These are phyloP conservation scores for Silybum marianum DNA, from an alignment of 129 eudicot species.

Conservation along the genomic window DNA sequence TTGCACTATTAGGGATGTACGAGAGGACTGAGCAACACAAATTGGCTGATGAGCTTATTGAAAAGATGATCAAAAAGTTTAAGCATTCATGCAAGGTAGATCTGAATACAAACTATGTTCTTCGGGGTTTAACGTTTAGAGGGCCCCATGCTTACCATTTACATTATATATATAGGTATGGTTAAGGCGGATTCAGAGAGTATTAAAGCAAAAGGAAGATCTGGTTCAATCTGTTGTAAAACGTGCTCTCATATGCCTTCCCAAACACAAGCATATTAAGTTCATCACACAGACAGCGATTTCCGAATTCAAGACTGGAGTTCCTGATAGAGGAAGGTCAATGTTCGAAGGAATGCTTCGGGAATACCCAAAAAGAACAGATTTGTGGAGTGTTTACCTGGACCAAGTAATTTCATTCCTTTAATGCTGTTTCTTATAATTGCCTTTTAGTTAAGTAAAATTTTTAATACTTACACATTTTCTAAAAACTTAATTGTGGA, in stretches of 20 bases:
- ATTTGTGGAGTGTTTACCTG: slow-evolving; percentile 85
- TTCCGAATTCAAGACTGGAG: slow-evolving; percentile 76
- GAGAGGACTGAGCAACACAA: slow-evolving; percentile 76
- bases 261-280: slow-evolving; percentile 75
- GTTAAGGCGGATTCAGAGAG: slow-evolving; percentile 70
- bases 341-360: slow-evolving; percentile 84
- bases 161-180: slow-evolving; percentile 55
- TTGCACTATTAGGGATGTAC: slow-evolving; percentile 77
- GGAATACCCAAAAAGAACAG: slow-evolving; percentile 88
- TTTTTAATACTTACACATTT: not conserved
- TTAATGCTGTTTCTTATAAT: not conserved
- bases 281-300: slow-evolving; percentile 75
- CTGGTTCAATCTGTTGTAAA: slow-evolving; percentile 56
- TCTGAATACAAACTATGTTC: not conserved
- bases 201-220: slow-evolving; percentile 66
- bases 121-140: not conserved
- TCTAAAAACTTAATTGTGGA: not conserved
- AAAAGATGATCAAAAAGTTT: slow-evolving; percentile 77
- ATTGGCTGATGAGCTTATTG: slow-evolving; percentile 72
- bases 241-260: slow-evolving; percentile 83
- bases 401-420: slow-evolving; percentile 60
- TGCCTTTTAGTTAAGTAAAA: not conserved
- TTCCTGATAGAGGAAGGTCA: slow-evolving; percentile 83
- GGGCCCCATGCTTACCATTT: slow-evolving; percentile 1
- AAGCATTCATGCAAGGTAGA: slow-evolving; percentile 83